Conservation (phyloP, 257 asterid genomes). For the Penstemon barbatus region DNA sequence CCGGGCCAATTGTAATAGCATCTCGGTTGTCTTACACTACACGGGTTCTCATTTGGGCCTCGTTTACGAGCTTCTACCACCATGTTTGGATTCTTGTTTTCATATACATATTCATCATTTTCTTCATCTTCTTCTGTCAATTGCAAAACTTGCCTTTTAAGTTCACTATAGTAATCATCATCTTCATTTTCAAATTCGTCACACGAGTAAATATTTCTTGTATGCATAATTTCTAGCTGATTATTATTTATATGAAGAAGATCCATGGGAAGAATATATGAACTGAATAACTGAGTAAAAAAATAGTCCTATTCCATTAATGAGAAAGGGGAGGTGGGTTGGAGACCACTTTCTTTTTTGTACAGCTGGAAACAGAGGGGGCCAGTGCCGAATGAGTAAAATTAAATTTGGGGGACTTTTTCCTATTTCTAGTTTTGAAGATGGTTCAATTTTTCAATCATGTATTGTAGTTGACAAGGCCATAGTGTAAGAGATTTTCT, state of each 20-base stretch:
- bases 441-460: too few species aligned
- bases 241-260: constrained; percentile 8
- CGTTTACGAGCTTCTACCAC: constrained; percentile 3
- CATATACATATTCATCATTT: constrained; percentile 13
- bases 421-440: too few species aligned
- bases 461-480: too few species aligned
- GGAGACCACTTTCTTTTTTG: constrained; percentile 55
- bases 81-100: constrained; percentile 10
- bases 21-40: neutral
- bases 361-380: too few species aligned
- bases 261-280: constrained; percentile 36
- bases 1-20: constrained; percentile 52
- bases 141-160: constrained; percentile 48
- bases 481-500: too few species aligned
- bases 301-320: too few species aligned
- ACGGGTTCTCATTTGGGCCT: neutral
- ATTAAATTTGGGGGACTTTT: too few species aligned
- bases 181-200: constrained; percentile 50
- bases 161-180: constrained; percentile 58
- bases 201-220: constrained; percentile 20
- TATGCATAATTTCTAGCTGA: constrained; percentile 27
- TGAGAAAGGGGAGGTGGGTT: constrained; percentile 35
- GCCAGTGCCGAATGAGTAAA: too few species aligned
- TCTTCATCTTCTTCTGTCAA: constrained; percentile 61
- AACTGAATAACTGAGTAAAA: neutral